A percentile compares a stretch with the other conserved stretches of the same genome.
These are phyloP conservation scores for Fonsecaea monophora DNA, from an alignment of 2,329 filamentous ascomycete genomes.

Conservation along the genomic window DNA sequence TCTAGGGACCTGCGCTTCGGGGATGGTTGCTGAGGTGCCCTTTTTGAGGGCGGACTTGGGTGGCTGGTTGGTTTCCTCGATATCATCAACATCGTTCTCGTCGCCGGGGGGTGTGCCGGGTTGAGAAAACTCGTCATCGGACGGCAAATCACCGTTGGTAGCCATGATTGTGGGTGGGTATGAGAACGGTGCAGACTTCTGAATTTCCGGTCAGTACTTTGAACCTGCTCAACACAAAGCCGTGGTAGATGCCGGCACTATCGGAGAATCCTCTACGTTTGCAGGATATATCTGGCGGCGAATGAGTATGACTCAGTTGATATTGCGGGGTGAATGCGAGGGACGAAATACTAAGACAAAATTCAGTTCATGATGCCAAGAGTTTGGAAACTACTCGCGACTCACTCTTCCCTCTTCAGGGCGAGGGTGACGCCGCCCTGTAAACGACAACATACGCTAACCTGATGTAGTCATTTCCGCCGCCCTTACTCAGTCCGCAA, in stretches of 20 bases:
- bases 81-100: constrained; percentile 61
- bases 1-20: constrained; percentile 63
- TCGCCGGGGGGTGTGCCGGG: constrained; percentile 59
- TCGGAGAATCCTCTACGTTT: not conserved
- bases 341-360: not conserved
- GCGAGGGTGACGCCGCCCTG: not conserved
- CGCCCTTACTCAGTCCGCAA: too few species aligned
- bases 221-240: not conserved
- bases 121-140: constrained; percentile 56
- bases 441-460: not conserved
- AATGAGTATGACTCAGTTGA: constrained; percentile 1
- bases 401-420: not conserved
- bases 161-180: constrained; percentile 39
- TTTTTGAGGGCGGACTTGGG: constrained; percentile 90
- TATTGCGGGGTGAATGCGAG: not conserved
- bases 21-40: constrained; percentile 56
- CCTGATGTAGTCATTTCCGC: too few species aligned
- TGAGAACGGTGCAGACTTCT: not conserved
- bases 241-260: not conserved
- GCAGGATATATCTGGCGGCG: not conserved
- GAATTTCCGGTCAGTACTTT: not conserved
- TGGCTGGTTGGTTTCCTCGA: constrained; percentile 67
- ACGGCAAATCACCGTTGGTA: constrained; percentile 50
- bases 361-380: not conserved
- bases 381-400: not conserved